Percentiles rank a stretch among this genome's conserved stretches.
Conservation (phyloP, 495 filamentous ascomycete genomes). For the Penicillium nucicola region DNA sequence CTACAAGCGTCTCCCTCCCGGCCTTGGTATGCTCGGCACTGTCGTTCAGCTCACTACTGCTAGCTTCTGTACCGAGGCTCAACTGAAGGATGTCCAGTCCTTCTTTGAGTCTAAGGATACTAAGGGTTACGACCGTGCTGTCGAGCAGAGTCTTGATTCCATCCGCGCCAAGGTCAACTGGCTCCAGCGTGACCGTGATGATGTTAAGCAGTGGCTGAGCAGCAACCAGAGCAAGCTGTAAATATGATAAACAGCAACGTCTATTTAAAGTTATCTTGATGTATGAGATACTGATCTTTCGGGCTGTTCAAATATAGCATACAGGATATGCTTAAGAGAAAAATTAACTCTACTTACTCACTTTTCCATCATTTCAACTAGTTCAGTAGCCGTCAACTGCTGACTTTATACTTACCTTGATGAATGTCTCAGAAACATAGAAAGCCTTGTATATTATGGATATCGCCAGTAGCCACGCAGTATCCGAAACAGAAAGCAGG, state of each 20-base stretch:
- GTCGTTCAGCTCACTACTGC: slow-evolving; percentile 82
- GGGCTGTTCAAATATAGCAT: neutral
- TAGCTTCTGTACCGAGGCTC: slow-evolving; percentile 73
- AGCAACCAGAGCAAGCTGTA: slow-evolving; percentile 48
- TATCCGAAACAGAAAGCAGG: neutral
- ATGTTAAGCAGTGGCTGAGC: slow-evolving; percentile 60
- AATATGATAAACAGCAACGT: neutral
- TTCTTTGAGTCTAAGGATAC: slow-evolving; percentile 83
- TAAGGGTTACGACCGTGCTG: slow-evolving; percentile 62
- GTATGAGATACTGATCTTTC: neutral
- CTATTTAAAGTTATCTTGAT: neutral
- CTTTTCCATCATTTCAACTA: neutral
- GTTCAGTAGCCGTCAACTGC: neutral
- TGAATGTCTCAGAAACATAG: neutral
- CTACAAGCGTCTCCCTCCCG: slow-evolving; percentile 72
- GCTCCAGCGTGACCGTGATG: slow-evolving; percentile 58
- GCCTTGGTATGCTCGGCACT: slow-evolving; percentile 77
- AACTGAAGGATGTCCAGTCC: slow-evolving; percentile 67
- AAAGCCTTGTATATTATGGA: neutral
- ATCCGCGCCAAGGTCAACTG: slow-evolving; percentile 60
- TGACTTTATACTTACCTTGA: too few relatives aligned
- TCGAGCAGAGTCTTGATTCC: slow-evolving; percentile 60
- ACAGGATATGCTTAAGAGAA: neutral
- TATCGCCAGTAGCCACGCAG: neutral
- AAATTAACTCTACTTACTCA: slow-evolving; percentile 4